phyloP scores from a whole-genome alignment of 2,329 filamentous ascomycete species.

The Trichoderma koningii region DNA sequence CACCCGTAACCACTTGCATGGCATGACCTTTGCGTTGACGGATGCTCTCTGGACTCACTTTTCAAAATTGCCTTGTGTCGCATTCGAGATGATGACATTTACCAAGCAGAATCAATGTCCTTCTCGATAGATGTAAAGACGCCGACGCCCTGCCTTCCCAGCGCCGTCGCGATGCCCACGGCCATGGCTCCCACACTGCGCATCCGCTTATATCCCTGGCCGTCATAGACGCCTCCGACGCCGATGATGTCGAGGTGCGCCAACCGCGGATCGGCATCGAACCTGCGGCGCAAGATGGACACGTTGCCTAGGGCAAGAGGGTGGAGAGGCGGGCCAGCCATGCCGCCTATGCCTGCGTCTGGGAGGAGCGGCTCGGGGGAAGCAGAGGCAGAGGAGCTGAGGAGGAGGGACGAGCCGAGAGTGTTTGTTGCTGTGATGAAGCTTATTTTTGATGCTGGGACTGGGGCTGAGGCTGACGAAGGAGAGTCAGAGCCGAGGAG shows the following conservation, averaged over 20 bases:
- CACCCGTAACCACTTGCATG: neutral
- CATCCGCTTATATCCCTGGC: conserved; percentile 65
- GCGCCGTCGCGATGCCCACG: conserved; percentile 69
- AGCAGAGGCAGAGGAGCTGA: conserved; percentile 57
- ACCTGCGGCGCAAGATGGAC: conserved; percentile 60
- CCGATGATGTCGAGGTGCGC: conserved; percentile 66
- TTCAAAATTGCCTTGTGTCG: neutral
- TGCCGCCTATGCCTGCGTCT: conserved; percentile 64
- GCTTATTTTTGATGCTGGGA: conserved; percentile 45
- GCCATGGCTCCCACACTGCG: conserved; percentile 63
- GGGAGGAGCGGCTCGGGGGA: conserved; percentile 45
- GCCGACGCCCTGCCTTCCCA: conserved; percentile 62
- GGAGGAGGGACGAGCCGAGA: conserved; percentile 66
- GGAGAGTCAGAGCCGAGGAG: conserved; percentile 39
- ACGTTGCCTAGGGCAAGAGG: conserved; percentile 76
- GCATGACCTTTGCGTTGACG: neutral
- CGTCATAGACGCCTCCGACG: conserved; percentile 70
- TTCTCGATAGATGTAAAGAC: conserved; percentile 63
- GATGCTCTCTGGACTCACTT: neutral
- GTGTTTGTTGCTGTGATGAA: conserved; percentile 77
- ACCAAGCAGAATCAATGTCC: conserved; percentile 33
- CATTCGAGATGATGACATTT: neutral
- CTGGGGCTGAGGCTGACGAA: neutral
- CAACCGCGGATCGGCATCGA: conserved; percentile 54
- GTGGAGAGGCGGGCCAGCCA: conserved; percentile 73